A percentile compares a stretch with the other conserved stretches of the same genome.
Conservation (phyloP, 2,329 filamentous ascomycete genomes). For the Apiospora malaysiana region DNA sequence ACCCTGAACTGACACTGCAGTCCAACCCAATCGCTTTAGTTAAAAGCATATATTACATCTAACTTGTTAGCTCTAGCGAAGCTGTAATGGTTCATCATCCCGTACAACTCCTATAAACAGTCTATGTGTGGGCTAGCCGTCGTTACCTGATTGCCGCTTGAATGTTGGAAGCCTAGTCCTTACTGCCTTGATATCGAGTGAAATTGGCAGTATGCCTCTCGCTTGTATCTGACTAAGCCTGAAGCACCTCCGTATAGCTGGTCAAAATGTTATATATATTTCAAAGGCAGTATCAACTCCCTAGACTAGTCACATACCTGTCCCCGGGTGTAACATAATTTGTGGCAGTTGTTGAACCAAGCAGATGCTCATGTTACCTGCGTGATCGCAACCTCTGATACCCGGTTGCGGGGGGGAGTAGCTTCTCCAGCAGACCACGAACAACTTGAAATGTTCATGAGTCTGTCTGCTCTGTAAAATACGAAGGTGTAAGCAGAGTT, state of each 20-base stretch:
- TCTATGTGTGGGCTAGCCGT: neutral
- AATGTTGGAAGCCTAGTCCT: neutral
- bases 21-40: neutral
- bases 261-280: neutral
- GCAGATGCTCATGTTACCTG: neutral
- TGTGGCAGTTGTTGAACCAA: neutral
- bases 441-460: no score
- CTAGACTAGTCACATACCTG: no score
- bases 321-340: neutral
- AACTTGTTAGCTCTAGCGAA: neutral
- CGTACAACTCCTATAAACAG: neutral
- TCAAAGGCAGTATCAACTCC: no score
- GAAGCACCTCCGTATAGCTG: neutral
- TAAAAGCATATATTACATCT: neutral
- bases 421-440: no score
- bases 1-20: neutral
- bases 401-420: no score
- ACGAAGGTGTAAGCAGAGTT: no score
- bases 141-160: neutral
- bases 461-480: no score
- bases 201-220: neutral
- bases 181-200: neutral
- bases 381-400: no score
- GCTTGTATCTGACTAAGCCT: neutral
- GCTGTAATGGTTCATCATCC: neutral